Base-by-base conservation (phyloP, 192 early-diverging fungal genomes). In the Coemansia sp. region DNA sequence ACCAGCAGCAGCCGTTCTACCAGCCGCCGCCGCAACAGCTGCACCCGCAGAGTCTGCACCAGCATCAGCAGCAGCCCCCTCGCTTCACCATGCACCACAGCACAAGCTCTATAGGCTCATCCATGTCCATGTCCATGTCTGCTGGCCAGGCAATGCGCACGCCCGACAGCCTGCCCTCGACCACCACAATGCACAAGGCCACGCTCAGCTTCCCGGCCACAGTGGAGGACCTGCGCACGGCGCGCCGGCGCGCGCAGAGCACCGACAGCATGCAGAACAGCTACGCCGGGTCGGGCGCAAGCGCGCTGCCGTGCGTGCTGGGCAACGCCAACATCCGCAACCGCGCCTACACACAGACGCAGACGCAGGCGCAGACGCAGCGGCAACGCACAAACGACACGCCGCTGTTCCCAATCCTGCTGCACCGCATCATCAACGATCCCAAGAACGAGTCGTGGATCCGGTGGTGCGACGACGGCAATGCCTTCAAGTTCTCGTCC, bases 371-470 rank as follows among this genome's bases (percentile, higher is more conserved):
- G 1, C 39, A 65, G 18, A 48, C 76, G 16, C 76, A 79, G 58
- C 60, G 76, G 11, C 76, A 79, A 64, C 70, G 76, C 58, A 79
- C 76, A 5, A 79, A 71, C 67, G 76, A 79, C 39, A 79, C 76
- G 42, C 76, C 76, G 23, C 64, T 79, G 48, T 79, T 79, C 68
- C 76, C 76, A 0, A 72, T 79, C 22, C 61, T 79, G 13, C 71
- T 79, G 20, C 64, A 79, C 61, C 66, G 75, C 35, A 79, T 79
- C 22, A 79, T 79, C 71, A 67, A 69, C 35, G 68, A 81, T 28
- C 51, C 65, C 7, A 42, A 67, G 36, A 81, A 81, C 58, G 68
- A 75, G 47, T 48, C 64, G 6, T 81, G 78, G 78, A 81, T 81
- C 39, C 60, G 72, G 27, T 81, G 78, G 78, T 71, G 66, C 56